Conservation (phyloP, 805 yeast genomes). For the Candida broadrunensis region DNA sequence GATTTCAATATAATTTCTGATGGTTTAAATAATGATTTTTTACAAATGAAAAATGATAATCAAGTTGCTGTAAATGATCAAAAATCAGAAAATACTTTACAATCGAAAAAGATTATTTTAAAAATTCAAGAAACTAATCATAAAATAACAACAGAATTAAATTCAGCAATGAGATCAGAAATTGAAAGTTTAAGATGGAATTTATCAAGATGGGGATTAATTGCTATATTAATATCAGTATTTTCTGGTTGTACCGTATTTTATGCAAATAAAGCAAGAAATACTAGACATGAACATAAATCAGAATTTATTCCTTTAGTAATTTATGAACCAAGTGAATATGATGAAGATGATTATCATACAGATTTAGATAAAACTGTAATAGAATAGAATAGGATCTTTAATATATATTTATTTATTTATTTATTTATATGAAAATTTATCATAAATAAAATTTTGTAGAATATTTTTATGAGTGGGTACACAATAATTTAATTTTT, state of each 20-base stretch:
- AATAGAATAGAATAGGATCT: slow-evolving; percentile 5
- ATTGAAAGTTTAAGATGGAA: slow-evolving; percentile 92
- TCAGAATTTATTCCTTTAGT: slow-evolving; percentile 42
- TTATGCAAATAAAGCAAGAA: slow-evolving; percentile 24
- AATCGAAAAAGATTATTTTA: slow-evolving; percentile 64
- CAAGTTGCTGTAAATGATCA: slow-evolving; percentile 85
- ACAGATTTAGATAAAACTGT: slow-evolving; percentile 46
- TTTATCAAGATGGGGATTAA: slow-evolving; percentile 81
- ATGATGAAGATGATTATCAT: slow-evolving; percentile 50
- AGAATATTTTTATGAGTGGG: too few relatives aligned
- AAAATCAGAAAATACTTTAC: slow-evolving; percentile 76
- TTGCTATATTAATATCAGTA: slow-evolving; percentile 68
- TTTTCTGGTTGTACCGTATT: slow-evolving; percentile 51
- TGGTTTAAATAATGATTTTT: slow-evolving; percentile 61
- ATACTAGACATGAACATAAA: slow-evolving; percentile 14
- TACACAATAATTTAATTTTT: too few relatives aligned
- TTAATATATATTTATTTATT: neutral
- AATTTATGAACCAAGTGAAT: slow-evolving; percentile 46
- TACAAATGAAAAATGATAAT: slow-evolving; percentile 65
- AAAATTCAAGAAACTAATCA: slow-evolving; percentile 80
- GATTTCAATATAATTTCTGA: slow-evolving; percentile 72
- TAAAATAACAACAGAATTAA: slow-evolving; percentile 77
- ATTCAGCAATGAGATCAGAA: slow-evolving; percentile 78
- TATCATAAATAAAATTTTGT: too few relatives aligned
- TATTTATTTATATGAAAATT: neutral